These are phyloP conservation scores for Dioszegia aurantiaca DNA, from an alignment of 768 basidiomycete species.

Conservation along the genomic window DNA sequence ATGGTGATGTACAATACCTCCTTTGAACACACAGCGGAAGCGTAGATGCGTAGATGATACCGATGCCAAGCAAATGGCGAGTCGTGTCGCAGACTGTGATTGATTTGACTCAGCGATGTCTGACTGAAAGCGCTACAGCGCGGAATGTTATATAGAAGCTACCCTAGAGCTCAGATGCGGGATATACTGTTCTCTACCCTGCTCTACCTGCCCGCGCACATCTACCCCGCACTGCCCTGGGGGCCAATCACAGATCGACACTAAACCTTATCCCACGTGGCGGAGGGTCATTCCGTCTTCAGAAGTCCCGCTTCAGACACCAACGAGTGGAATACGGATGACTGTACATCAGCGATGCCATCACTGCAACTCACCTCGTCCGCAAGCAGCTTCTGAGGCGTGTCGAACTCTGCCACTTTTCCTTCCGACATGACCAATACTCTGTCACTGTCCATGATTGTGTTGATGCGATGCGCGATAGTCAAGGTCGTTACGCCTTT, in stretches of 20 bases:
- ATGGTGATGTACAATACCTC: neutral
- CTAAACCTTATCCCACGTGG: neutral
- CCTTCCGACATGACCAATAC: constrained; percentile 80
- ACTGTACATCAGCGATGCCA: constrained; percentile 3
- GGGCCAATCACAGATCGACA: neutral
- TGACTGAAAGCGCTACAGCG: too few species aligned
- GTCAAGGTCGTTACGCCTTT: constrained; percentile 76
- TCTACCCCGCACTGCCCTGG: neutral
- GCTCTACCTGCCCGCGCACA: too few species aligned
- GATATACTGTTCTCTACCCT: too few species aligned
- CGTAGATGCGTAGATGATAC: neutral
- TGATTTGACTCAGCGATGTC: too few species aligned
- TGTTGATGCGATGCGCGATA: constrained; percentile 49
- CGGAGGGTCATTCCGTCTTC: constrained; percentile 10
- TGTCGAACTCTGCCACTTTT: constrained; percentile 76
- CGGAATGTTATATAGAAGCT: too few species aligned
- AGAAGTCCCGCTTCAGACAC: constrained; percentile 41
- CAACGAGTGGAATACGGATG: constrained; percentile 35
- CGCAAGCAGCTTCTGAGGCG: constrained; percentile 64
- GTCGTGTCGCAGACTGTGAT: neutral
- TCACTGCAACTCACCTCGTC: constrained; percentile 44
- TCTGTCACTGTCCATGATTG: constrained; percentile 74
- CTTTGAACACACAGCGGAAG: too few species aligned
- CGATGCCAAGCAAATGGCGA: constrained; percentile 3
- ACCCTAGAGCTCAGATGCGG: too few species aligned